A percentile compares a stretch with the other conserved stretches of the same genome.
Evolutionary conservation across 2,329 filamentous ascomycete genomes (phyloP).

Genomic region (Calonectria multiphialidica): DNA sequence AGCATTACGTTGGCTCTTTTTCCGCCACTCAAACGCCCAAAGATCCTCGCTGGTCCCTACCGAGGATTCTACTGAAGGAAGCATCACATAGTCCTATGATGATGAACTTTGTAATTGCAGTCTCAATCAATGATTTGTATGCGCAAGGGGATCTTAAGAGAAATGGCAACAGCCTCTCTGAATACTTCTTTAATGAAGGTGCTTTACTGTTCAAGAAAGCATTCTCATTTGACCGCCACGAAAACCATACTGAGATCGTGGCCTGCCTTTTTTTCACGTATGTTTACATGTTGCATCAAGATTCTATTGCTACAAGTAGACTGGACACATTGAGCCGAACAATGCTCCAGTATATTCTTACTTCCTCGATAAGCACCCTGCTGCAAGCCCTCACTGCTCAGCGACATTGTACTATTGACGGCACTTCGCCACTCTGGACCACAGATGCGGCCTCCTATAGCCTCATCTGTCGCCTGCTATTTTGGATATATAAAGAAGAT

Average conservation of each 20-base stretch:
- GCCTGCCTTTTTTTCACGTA: conserved; percentile 7
- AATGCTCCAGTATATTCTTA: too few relatives aligned
- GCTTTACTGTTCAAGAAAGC: not conserved
- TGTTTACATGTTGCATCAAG: not conserved
- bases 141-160: not conserved
- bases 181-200: not conserved
- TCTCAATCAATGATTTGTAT: not conserved
- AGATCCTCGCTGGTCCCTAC: conserved; percentile 7
- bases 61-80: not conserved
- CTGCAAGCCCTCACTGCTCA: too few relatives aligned
- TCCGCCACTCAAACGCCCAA: not conserved
- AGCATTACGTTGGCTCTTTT: not conserved
- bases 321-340: too few relatives aligned
- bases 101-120: conserved; percentile 9
- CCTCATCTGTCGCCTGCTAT: conserved; percentile 1
- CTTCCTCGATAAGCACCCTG: too few relatives aligned
- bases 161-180: not conserved
- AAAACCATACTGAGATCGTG: conserved; percentile 1
- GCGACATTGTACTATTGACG: too few relatives aligned
- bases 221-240: not conserved
- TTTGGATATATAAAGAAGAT: conserved; percentile 13
- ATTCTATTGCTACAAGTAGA: too few relatives aligned
- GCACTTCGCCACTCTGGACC: not conserved
- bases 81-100: not conserved
- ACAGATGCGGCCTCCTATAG: not conserved